Evolutionary conservation across 176 grass and related monocot species (phyloP), one percentile per base, ranked within the genome.

Genomic region (Canna indica): DNA sequence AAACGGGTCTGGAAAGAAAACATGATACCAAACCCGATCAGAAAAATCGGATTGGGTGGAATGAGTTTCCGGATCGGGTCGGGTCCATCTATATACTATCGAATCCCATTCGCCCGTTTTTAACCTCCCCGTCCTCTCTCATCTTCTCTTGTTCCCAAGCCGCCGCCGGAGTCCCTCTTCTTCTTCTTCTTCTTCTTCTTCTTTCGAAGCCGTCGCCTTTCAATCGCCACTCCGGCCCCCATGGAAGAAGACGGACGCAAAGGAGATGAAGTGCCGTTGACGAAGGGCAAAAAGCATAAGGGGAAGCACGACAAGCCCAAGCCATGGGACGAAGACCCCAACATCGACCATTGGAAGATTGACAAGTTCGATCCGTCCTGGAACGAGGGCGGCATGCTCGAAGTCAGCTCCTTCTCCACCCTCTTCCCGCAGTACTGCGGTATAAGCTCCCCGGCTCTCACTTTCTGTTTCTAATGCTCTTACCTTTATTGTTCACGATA

Each of bases 321-420:
- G 72, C 94, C 94, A n/a, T 97, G 94, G 94, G 94, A 97, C 56
- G 82, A 96, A 1, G 85, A 92, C 73, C 93, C 86, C 14, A 93
- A 42, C 82, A 93, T 97, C 57, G 94, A 97, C 68, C 94, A 12
- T 47, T 97, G 94, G 89, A 92, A 74, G 65, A 62, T 92, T 27
- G 94, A 97, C 64, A 87, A 87, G 86, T 97, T 97, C 72, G 86
- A 97, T 53, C 82, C 94, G 20, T 80, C 86, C 12, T 92, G 89
- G 86, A 97, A 97, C 61, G 88, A 97, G 41, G 74, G 84, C 33
- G 94, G 94, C 33, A 67, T 97, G 88, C 84, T 92, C 16, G 88
- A 97, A 85, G 84, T 97, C 77, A 97, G 86, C 82, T 90, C 89
- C 52, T 97, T 97, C 86, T 90, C 89, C 71, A 97, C 93, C 20